Evolutionary conservation across 2,329 filamentous ascomycete genomes (phyloP), one percentile per base, ranked within the genome.

Genomic region (Fusarium globosum): DNA sequence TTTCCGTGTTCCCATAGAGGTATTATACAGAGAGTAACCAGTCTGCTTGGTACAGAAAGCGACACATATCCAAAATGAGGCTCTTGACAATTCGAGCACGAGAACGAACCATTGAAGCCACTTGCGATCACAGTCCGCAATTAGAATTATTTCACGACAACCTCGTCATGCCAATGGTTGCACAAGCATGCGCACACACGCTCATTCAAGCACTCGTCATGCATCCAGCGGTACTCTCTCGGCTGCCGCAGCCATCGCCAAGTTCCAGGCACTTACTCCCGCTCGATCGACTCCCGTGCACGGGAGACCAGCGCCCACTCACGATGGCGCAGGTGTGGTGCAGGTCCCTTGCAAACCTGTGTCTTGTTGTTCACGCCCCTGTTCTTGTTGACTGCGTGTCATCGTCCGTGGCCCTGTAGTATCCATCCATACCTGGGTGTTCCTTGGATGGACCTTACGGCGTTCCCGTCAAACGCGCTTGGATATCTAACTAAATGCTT

Each of bases 361-460:
- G 41, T 68, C 56, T 36, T 73, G 67, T n/a, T 51, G 55, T 67
- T 56, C 43, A 36, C 30, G 68, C 60, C 61, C 68, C 45, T 65
- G 38, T 30, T 53, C 57, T 42, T 73, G 65, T 72, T 58, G 73
- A 65, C 75, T 77, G 76, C 73, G 64, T 77, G 71, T 72, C 76
- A 77, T 78, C 48, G 51, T 45, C 56, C 60, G 51, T 67, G 33
- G 58, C 58, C 42, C 42, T 72, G 67, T 33, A 43, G 23, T n/a
- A 76, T 67, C 70, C 62, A 55, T 55, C 23, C 14, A 53, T 53
- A n/a, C 26, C 63, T 69, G 43, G 72, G 57, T 59, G 68, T 60
- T 62, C 51, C 59, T 41, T 59, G 68, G 48, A 43, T 41, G 61
- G 66, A 42, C 43, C 56, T 62, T 66, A 64, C 69, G 62, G 69